Evolutionary conservation across 768 basidiomycete genomes (phyloP), one percentile per base, ranked within the genome.

Genomic region (Hypsizygus marmoreus): DNA sequence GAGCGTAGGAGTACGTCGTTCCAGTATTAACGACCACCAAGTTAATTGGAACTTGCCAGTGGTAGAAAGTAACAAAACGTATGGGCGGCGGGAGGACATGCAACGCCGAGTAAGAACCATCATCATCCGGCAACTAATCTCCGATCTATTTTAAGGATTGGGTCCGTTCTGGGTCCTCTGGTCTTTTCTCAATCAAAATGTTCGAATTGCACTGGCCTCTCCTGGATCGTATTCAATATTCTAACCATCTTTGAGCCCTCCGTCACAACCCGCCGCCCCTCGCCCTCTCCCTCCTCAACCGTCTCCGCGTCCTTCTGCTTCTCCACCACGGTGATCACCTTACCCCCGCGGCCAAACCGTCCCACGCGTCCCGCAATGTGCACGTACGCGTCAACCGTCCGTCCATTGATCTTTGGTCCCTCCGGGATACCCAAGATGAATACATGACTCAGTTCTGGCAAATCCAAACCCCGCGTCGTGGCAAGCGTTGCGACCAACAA

Each of bases 281-380:
- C 23, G 20, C 45, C 26, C 9, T 30, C 36, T 17, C 34, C 47
- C 19, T 19, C 64, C 22, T 64, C 62, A n/a, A n/a, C n/a, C n/a
- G n/a, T n/a, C n/a, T 47, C 58, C 37, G 20, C 46, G 36, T 59
- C 62, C 43, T 58, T 66, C 29, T 58, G 68, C 42, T 65, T 68
- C 36, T 78, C 75, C 26, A 90, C 62, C 29, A 89, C 69, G 20
- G 73, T 80, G 46, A 91, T 70, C 40, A 88, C 85, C 64, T 79
- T 84, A 12, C 88, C 88, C 16, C 63, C 65, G 32, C 77, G 64
- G 34, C 84, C 82, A 60, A 87, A 85, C 47, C 88, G 75, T 16
- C 88, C 86, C n/a, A 84, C 85, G 10, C 88, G 80, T 11, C 89
- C 88, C 4, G 84, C 81, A 31, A 83, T 66, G 56, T 91, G 88